Percentiles rank a stretch among this genome's conserved stretches.
These are phyloP conservation scores for Solanum piurae DNA, from an alignment of 257 asterid species.

Conservation along the genomic window DNA sequence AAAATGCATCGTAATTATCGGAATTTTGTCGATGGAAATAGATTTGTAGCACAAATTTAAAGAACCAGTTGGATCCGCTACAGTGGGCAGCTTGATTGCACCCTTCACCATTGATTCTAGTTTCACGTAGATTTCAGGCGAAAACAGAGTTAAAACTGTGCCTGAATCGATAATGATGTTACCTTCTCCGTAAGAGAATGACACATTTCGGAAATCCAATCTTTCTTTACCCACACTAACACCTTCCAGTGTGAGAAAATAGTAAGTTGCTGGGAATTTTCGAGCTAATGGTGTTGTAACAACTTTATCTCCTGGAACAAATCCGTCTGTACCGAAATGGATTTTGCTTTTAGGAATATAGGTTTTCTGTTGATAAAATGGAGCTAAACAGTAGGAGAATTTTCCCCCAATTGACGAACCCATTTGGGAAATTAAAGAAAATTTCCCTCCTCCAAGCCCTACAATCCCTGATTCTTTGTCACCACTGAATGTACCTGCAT, in stretches of 20 bases:
- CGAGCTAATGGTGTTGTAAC: conserved; percentile 33
- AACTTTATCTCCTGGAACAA: conserved; percentile 19
- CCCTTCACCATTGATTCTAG: conserved; percentile 8
- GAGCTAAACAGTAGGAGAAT: conserved; percentile 62
- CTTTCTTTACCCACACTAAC: conserved; percentile 28
- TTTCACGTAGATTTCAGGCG: neutral
- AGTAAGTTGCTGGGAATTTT: conserved; percentile 13
- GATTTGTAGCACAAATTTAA: conserved; percentile 30
- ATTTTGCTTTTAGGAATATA: conserved; percentile 25
- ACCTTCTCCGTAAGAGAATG: conserved; percentile 2
- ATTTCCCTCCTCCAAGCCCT: conserved; percentile 46
- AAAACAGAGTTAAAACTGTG: conserved; percentile 39
- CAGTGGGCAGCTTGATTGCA: neutral
- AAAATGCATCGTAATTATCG: conserved; percentile 41
- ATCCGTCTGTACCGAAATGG: conserved; percentile 28
- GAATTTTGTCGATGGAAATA: neutral
- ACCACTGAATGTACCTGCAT: conserved; percentile 1
- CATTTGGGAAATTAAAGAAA: conserved; percentile 43
- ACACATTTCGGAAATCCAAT: neutral
- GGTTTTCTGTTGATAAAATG: neutral
- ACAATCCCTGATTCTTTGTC: conserved; percentile 40
- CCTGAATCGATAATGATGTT: conserved; percentile 59
- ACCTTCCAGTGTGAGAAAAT: conserved; percentile 43
- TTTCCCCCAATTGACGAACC: conserved; percentile 23
- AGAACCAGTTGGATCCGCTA: conserved; percentile 15